phyloP scores from a whole-genome alignment of 768 basidiomycete genomes.

The Rhizopogon vesiculosus region DNA sequence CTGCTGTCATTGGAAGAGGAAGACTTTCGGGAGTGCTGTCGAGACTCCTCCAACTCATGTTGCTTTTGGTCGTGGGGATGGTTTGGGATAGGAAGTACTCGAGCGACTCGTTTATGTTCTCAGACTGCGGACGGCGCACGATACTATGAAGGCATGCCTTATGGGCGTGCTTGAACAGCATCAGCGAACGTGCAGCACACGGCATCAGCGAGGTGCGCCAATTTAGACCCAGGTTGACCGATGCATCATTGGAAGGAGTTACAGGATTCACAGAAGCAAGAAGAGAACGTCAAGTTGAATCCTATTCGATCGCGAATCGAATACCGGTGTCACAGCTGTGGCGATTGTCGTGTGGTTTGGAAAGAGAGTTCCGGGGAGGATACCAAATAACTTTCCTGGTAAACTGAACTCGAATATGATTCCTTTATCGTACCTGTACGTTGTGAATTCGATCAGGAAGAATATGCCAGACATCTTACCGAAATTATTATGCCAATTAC shows the following conservation, averaged over 20 bases:
- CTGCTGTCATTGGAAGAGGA: neutral
- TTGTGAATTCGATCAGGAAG: too few species aligned
- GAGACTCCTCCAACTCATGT: constrained; percentile 6
- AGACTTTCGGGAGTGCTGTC: constrained; percentile 1
- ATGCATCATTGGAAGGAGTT: neutral
- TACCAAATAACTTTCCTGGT: too few species aligned
- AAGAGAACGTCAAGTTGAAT: neutral
- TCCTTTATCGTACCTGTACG: too few species aligned
- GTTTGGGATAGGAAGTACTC: neutral
- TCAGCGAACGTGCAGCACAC: neutral
- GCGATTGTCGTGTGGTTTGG: too few species aligned
- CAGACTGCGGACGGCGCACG: neutral
- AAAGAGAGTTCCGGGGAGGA: too few species aligned
- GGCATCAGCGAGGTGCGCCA: neutral
- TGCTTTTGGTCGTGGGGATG: neutral
- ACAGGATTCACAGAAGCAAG: neutral
- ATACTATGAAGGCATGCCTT: neutral
- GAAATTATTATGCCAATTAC: too few species aligned
- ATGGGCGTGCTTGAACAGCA: neutral
- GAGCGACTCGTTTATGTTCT: neutral
- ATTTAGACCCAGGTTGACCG: neutral
- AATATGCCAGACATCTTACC: too few species aligned
- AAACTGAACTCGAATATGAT: too few species aligned
- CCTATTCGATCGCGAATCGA: neutral
- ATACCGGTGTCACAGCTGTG: neutral